phyloP scores from a whole-genome alignment of 164 flowering plant genomes.

The Saururus chinensis region DNA sequence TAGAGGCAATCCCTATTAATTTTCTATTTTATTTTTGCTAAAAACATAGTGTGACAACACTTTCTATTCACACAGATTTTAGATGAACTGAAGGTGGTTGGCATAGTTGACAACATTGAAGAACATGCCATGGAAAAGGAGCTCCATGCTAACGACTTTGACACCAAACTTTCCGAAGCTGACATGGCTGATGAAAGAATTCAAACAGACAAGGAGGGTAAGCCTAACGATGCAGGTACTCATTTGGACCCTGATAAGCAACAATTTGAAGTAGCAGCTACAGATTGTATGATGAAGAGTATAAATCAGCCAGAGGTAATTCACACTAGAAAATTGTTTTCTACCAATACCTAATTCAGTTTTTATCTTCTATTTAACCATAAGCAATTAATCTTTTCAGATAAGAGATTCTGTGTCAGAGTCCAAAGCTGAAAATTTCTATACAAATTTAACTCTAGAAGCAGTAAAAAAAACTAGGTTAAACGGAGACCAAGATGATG shows the following conservation, averaged over 20 bases:
- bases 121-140: background rate
- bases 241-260: background rate
- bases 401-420: background rate
- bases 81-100: background rate
- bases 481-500: background rate
- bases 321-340: background rate
- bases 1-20: background rate
- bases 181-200: background rate
- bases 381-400: background rate
- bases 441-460: background rate
- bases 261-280: background rate
- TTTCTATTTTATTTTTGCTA: background rate
- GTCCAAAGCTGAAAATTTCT: background rate
- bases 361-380: too few species aligned
- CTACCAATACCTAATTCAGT: background rate
- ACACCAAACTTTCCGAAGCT: background rate
- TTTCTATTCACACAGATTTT: background rate
- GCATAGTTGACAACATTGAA: background rate
- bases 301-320: background rate
- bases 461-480: background rate
- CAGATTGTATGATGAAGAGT: background rate
- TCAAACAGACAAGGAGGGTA: too few species aligned
- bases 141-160: background rate
- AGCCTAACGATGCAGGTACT: background rate
- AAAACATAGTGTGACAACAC: background rate